Evolutionary conservation across 805 yeast species (phyloP).

Genomic region (Candida boleticola): DNA sequence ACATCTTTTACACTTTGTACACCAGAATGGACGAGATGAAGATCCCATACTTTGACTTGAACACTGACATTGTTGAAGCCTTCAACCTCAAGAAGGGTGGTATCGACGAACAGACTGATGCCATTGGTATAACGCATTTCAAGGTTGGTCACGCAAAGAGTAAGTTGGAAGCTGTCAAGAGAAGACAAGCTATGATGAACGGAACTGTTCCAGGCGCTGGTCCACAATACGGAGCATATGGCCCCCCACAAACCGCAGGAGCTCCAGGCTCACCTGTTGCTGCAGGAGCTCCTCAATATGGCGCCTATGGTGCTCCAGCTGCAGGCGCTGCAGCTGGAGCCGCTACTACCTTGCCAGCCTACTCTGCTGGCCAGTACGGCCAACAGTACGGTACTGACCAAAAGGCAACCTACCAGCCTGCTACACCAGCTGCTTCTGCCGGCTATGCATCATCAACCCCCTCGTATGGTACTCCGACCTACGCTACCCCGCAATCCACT

Average conservation of each 20-base stretch:
- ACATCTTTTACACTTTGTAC: constrained; percentile 90
- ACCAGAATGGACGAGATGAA: constrained; percentile 92
- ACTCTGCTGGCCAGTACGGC: constrained; percentile 15
- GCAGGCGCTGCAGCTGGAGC: constrained; percentile 12
- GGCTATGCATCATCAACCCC: constrained; percentile 18
- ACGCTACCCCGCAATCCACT: constrained; percentile 20
- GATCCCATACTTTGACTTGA: constrained; percentile 91
- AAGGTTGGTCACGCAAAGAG: constrained; percentile 83
- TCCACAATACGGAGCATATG: constrained; percentile 8
- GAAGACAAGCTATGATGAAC: constrained; percentile 58
- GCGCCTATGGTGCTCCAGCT: constrained; percentile 6
- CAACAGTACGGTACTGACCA: constrained; percentile 9
- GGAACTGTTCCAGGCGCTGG: constrained; percentile 17
- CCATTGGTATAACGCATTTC: constrained; percentile 87
- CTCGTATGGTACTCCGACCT: constrained; percentile 28
- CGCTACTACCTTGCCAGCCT: constrained; percentile 7
- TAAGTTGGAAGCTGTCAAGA: constrained; percentile 79
- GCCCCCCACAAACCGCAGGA: constrained; percentile 13
- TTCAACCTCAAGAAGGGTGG: constrained; percentile 82
- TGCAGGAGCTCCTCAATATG: constrained; percentile 11
- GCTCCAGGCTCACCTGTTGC: constrained; percentile 24
- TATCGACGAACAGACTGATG: constrained; percentile 85
- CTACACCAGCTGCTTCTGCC: constrained; percentile 5
- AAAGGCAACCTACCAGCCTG: constrained; percentile 4
- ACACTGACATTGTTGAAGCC: constrained; percentile 79